These are phyloP conservation scores for Heterobasidion parviporum DNA, from an alignment of 1,284 basidiomycete species.

Conservation along the genomic window DNA sequence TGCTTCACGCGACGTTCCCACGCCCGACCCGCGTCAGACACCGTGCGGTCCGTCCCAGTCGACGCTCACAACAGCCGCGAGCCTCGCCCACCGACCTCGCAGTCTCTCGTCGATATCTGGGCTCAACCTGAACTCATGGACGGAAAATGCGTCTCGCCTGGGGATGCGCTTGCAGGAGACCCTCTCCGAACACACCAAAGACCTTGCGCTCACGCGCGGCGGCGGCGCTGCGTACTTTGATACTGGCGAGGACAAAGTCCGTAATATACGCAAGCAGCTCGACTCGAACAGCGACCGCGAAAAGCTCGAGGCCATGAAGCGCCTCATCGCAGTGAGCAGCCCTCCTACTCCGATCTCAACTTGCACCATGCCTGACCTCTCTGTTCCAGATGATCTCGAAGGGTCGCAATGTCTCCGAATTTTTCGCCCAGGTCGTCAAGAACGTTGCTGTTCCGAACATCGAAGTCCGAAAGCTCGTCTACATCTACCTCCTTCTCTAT, in stretches of 20 bases:
- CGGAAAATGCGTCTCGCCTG: conserved; percentile 74
- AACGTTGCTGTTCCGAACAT: conserved; percentile 87
- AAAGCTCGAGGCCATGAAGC: conserved; percentile 89
- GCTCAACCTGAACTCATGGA: conserved; percentile 58
- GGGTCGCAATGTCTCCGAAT: conserved; percentile 84
- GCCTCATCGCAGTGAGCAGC: conserved; percentile 75
- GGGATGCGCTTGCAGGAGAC: conserved; percentile 75
- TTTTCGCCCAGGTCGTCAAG: conserved; percentile 93
- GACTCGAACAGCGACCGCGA: conserved; percentile 83
- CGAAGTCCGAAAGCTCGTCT: conserved; percentile 94
- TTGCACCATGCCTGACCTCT: not conserved
- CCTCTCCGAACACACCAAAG: conserved; percentile 70
- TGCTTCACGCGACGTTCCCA: too few species aligned
- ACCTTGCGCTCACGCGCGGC: conserved; percentile 49
- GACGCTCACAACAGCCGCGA: too few species aligned
- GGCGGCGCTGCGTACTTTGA: conserved; percentile 57
- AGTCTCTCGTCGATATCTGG: conserved; percentile 28
- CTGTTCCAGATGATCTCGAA: conserved; percentile 82
- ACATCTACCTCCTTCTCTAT: conserved; percentile 93
- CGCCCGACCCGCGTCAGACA: too few species aligned
- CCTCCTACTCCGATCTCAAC: not conserved
- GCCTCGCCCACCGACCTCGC: not conserved
- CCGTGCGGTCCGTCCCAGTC: too few species aligned
- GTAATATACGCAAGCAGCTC: conserved; percentile 77
- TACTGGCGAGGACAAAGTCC: conserved; percentile 61